Conservation (phyloP, 257 asterid species). For the Henckelia pumila region DNA sequence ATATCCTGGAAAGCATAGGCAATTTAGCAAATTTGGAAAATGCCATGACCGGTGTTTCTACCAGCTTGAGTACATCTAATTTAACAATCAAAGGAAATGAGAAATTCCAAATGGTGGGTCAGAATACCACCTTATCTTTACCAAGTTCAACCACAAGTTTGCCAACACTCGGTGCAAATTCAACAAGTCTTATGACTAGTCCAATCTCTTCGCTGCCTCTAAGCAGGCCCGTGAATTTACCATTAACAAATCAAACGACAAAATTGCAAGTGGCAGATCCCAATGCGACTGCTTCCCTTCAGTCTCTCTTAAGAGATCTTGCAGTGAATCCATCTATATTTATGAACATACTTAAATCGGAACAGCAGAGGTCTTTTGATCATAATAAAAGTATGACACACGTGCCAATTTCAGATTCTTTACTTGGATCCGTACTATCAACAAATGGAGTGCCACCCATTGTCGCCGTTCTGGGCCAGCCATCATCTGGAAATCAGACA, state of each 20-base stretch:
- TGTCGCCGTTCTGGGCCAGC: constrained; percentile 40
- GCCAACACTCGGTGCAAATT: constrained; percentile 29
- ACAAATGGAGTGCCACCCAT: constrained; percentile 32
- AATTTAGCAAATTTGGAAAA: constrained; percentile 31
- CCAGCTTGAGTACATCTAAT: constrained; percentile 27
- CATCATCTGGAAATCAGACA: constrained; percentile 48
- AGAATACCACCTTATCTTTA: constrained; percentile 24
- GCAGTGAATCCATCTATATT: constrained; percentile 75
- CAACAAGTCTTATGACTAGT: constrained; percentile 24
- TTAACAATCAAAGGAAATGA: constrained; percentile 32
- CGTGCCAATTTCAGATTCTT: constrained; percentile 37
- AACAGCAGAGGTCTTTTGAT: constrained; percentile 53
- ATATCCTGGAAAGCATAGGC: constrained; percentile 14
- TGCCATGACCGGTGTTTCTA: constrained; percentile 25
- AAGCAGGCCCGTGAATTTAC: constrained; percentile 19
- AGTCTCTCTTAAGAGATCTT: constrained; percentile 62
- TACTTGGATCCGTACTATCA: constrained; percentile 50
- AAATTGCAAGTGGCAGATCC: constrained; percentile 35
- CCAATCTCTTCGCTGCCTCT: constrained; percentile 30
- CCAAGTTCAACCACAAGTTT: constrained; percentile 27
- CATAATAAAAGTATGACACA: constrained; percentile 39
- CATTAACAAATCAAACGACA: constrained; percentile 29
- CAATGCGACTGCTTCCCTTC: constrained; percentile 46
- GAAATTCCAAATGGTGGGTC: constrained; percentile 28
- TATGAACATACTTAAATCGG: constrained; percentile 70